Evolutionary conservation across 2,329 filamentous ascomycete species (phyloP), one percentile per base, ranked within the genome.

Genomic region (Tolypocladium ophioglossoides): DNA sequence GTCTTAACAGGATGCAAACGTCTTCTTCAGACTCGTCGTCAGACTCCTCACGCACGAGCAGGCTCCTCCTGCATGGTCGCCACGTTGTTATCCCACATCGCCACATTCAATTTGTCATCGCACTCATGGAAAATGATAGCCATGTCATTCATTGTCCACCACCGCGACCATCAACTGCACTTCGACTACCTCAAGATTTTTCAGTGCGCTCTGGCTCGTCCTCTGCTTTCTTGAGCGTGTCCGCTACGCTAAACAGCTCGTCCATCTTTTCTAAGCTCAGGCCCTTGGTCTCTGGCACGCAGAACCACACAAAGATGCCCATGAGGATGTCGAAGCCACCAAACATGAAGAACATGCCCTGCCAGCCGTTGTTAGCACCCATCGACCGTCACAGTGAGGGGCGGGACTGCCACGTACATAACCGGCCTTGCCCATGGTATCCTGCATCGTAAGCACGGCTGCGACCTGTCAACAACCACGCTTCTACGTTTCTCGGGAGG

Each of bases 281-380:
- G 38, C 85, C 85, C 72, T 88, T 88, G 12, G 85, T 89, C 70
- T 89, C 85, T 0, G 85, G 85, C 20, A 87, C 77, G 57, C 84
- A 78, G 72, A 85, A 83, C 74, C 77, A 86, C 41, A 83, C 81
- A 63, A 85, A 86, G 52, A 84, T 58, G 57, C 80, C 79, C 80
- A 87, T 86, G 60, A 74, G 64, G 61, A 84, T 76, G 66, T 83
- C 84, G 67, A 87, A 87, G 53, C 69, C 77, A 11, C 82, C 78
- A 66, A 86, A 89, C 62, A 87, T 82, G 65, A 89, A 78, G 68
- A 86, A 89, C 32, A 84, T 84, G 34, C 81, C 83, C 71, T 72
- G 39, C 1, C 5, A 35, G n/a, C 41, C 20, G 24, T 35, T 4
- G 18, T 55, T 20, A 54, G 50, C 37, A 37, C 47, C 52, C 16